Evolutionary conservation across 441 rosid genomes (phyloP).

Genomic region (Iberis amara): DNA sequence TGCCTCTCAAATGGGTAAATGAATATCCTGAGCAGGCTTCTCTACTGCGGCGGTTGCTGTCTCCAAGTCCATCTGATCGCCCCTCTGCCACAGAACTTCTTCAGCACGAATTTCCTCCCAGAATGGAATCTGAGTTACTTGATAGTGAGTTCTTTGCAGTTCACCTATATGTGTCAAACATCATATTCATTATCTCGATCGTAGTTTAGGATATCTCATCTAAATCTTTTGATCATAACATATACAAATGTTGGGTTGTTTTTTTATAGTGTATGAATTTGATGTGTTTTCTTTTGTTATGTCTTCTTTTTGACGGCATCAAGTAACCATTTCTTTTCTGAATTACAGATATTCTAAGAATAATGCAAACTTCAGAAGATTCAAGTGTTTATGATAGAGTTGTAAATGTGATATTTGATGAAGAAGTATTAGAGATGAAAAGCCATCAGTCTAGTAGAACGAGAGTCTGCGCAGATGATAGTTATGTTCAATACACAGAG

Average conservation of each 20-base stretch:
- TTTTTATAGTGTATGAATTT: constrained; percentile 4
- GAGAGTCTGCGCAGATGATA: constrained; percentile 39
- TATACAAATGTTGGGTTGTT: background rate
- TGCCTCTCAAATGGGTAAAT: constrained; percentile 74
- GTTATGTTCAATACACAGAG: constrained; percentile 53
- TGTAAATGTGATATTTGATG: constrained; percentile 75
- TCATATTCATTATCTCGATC: constrained; percentile 1
- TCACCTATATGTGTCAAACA: background rate
- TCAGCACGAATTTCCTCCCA: constrained; percentile 77
- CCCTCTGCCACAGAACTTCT: constrained; percentile 91
- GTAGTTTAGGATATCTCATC: constrained; percentile 9
- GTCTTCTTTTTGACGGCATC: constrained; percentile 12
- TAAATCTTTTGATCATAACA: background rate
- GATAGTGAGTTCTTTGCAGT: constrained; percentile 57
- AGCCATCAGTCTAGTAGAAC: constrained; percentile 44
- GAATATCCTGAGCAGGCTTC: constrained; percentile 91
- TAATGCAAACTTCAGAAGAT: constrained; percentile 89
- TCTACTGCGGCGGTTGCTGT: constrained; percentile 64
- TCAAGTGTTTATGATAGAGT: constrained; percentile 78
- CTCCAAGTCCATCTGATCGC: constrained; percentile 94
- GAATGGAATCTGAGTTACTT: constrained; percentile 84
- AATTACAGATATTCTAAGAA: constrained; percentile 66
- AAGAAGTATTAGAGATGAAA: constrained; percentile 53
- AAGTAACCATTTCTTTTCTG: constrained; percentile 30
- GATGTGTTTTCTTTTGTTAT: constrained; percentile 12